phyloP scores from a whole-genome alignment of 2,329 filamentous ascomycete species.

The Ophiostoma sp. region DNA sequence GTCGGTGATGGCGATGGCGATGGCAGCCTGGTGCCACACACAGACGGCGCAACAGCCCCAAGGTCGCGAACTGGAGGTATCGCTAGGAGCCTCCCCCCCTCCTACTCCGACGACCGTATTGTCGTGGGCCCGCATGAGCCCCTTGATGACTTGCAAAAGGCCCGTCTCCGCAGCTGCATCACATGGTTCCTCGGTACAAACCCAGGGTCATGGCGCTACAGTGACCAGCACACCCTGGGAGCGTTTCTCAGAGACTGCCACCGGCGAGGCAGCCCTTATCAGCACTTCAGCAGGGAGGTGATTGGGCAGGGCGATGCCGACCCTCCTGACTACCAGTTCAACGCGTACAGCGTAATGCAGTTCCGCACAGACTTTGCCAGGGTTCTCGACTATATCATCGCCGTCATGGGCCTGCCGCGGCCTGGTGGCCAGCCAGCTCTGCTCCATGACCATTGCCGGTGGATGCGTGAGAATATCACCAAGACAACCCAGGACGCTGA shows the following conservation, averaged over 20 bases:
- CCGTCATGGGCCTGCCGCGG: background rate
- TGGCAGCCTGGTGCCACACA: too few relatives aligned
- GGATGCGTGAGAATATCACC: too few relatives aligned
- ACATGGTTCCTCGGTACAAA: background rate
- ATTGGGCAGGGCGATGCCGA: background rate
- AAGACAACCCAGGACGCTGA: background rate
- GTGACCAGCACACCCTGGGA: background rate
- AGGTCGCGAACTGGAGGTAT: background rate
- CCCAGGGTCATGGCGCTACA: background rate
- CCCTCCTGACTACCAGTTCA: background rate
- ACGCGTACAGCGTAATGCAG: background rate
- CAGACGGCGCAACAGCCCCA: too few relatives aligned
- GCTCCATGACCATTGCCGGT: background rate
- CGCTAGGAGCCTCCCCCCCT: too few relatives aligned
- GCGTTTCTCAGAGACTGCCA: background rate
- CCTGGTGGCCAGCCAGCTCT: background rate
- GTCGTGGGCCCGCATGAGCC: too few relatives aligned
- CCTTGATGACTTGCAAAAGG: background rate
- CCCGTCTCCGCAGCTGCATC: background rate
- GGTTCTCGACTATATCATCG: background rate
- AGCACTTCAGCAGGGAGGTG: background rate
- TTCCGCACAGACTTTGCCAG: background rate
- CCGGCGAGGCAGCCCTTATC: background rate
- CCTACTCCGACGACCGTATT: too few relatives aligned
- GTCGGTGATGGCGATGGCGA: background rate